phyloP scores from a whole-genome alignment of 371 early-diverging fungal genomes.

The Apophysomyces variabilis region DNA sequence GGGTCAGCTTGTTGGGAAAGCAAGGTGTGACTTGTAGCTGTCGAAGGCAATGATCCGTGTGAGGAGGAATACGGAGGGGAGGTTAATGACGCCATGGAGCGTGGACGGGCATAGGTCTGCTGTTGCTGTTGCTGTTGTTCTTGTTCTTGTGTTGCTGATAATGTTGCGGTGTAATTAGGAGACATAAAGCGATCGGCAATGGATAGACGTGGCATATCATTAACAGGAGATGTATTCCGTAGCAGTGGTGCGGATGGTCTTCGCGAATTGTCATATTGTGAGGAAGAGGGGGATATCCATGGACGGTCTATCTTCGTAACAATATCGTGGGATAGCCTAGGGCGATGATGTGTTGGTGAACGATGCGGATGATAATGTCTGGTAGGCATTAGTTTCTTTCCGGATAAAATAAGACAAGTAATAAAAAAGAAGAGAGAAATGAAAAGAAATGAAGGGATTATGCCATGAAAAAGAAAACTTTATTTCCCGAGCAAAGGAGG shows the following conservation, averaged over 20 bases:
- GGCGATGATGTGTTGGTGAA: not conserved
- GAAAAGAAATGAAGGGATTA: conserved; percentile 9
- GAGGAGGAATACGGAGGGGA: conserved; percentile 19
- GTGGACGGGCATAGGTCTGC: conserved; percentile 3
- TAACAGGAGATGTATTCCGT: conserved; percentile 3
- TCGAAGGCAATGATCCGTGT: conserved; percentile 16
- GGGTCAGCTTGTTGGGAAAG: conserved; percentile 9
- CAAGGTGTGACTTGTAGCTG: conserved; percentile 1
- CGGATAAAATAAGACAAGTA: not conserved
- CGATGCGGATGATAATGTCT: not conserved
- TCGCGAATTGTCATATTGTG: not conserved
- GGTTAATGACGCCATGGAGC: conserved; percentile 10
- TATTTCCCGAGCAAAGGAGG: conserved; percentile 7
- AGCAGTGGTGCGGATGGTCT: not conserved
- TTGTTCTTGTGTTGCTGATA: not conserved
- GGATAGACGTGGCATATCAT: conserved; percentile 16
- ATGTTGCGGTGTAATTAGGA: not conserved
- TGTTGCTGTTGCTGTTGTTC: conserved; percentile 4
- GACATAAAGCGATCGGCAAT: conserved; percentile 30
- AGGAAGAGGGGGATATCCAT: not conserved
- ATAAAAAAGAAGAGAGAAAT: not conserved
- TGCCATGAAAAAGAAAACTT: conserved; percentile 7
- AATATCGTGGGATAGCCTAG: conserved; percentile 1
- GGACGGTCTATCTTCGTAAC: not conserved
- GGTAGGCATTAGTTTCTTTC: not conserved